Evolutionary conservation across 1,284 basidiomycete species (phyloP).

Genomic region (Pseudozyma flocculosa): DNA sequence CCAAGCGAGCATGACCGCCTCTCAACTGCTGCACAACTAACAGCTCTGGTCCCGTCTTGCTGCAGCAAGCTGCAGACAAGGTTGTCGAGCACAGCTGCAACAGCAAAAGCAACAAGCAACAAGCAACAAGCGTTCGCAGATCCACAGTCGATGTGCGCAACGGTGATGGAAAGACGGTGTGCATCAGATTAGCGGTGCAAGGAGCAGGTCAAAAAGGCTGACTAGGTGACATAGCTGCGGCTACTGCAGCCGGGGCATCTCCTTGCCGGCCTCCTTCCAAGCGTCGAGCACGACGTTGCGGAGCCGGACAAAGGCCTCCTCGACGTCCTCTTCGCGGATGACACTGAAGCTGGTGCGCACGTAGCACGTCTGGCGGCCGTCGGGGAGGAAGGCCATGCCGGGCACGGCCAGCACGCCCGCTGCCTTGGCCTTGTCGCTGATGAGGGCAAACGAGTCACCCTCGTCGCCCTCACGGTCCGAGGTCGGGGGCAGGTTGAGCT

Average conservation of each 20-base stretch:
- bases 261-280: constrained; percentile 43
- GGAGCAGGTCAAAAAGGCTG: no score
- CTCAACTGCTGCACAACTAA: no score
- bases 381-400: constrained; percentile 62
- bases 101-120: no score
- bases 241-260: constrained; percentile 5
- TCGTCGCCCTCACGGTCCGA: constrained; percentile 3
- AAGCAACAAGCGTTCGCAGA: no score
- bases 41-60: no score
- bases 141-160: no score
- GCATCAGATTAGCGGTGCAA: no score
- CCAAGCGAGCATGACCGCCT: no score
- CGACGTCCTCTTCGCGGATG: constrained; percentile 41
- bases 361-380: constrained; percentile 37
- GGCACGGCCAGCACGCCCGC: constrained; percentile 86
- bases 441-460: constrained; percentile 75
- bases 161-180: no score
- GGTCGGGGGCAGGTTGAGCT: constrained; percentile 49
- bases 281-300: constrained; percentile 41
- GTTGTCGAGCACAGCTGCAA: no score
- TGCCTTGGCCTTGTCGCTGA: constrained; percentile 74
- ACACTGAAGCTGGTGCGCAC: constrained; percentile 53
- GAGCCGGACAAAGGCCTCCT: constrained; percentile 43
- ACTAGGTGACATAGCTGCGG: no score
- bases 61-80: no score